phyloP scores from a whole-genome alignment of 2,329 filamentous ascomycete species.

The Geoglossum cookeanum region DNA sequence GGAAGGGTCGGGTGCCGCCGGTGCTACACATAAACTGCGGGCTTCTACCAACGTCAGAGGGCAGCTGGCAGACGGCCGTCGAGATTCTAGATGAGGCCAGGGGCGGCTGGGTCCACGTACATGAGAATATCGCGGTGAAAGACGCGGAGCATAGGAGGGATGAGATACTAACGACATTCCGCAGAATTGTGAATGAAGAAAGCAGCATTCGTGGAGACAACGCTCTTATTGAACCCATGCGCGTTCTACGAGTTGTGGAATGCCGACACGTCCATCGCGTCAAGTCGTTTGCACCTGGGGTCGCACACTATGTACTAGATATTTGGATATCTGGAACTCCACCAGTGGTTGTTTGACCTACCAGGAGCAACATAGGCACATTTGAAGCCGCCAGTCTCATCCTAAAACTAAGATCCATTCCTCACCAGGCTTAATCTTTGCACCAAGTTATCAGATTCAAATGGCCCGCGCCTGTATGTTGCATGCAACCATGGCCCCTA shows the following conservation, averaged over 20 bases:
- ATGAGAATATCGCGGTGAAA: constrained; percentile 36
- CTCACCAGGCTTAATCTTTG: no score
- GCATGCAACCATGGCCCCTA: no score
- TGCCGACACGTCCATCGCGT: constrained; percentile 30
- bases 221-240: neutral
- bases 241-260: constrained; percentile 9
- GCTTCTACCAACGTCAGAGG: constrained; percentile 32
- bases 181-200: constrained; percentile 13
- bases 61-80: constrained; percentile 31
- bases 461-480: no score
- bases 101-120: constrained; percentile 39
- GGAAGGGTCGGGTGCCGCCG: constrained; percentile 13
- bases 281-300: constrained; percentile 41
- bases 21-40: constrained; percentile 41
- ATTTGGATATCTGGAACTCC: constrained; percentile 15
- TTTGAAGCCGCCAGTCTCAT: neutral
- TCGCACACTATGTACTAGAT: constrained; percentile 43
- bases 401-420: no score
- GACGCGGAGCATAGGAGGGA: constrained; percentile 22
- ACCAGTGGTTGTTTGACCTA: neutral
- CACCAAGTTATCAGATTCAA: no score
- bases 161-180: constrained; percentile 23
- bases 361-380: neutral
- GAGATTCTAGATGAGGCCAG: constrained; percentile 23
- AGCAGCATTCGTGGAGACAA: neutral